phyloP scores from a whole-genome alignment of 768 basidiomycete species.

The Boletus huronensis region DNA sequence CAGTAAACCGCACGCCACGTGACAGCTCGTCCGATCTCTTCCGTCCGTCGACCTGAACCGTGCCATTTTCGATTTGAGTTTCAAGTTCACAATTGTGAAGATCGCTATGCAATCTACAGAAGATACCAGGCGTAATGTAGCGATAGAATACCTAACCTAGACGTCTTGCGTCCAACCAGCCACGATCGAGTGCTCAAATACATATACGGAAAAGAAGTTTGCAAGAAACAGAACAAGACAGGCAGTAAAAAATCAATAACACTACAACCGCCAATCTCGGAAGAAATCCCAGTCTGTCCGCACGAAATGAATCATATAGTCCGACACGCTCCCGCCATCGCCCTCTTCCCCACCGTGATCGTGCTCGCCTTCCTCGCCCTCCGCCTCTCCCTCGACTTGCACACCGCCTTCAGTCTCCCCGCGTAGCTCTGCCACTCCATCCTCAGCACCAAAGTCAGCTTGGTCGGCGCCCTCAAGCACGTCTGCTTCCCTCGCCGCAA shows the following conservation, averaged over 20 bases:
- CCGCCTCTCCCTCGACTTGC: constrained; percentile 35
- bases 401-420: constrained; percentile 28
- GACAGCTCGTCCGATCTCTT: too few relatives aligned
- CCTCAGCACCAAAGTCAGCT: constrained; percentile 68
- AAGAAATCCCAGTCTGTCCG: constrained; percentile 65
- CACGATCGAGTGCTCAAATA: not conserved
- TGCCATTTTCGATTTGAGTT: too few relatives aligned
- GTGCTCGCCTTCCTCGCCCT: constrained; percentile 39
- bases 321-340: constrained; percentile 72
- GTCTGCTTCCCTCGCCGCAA: constrained; percentile 72
- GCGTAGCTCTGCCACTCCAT: constrained; percentile 22
- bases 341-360: constrained; percentile 38
- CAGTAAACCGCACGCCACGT: not conserved
- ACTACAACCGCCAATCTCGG: constrained; percentile 62
- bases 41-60: too few relatives aligned
- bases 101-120: not conserved
- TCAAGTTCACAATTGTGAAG: not conserved
- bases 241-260: not conserved
- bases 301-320: constrained; percentile 79
- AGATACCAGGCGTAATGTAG: constrained; percentile 13
- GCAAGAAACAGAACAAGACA: not conserved
- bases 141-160: constrained; percentile 12
- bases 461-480: constrained; percentile 75
- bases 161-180: not conserved
- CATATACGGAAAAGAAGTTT: not conserved